Evolutionary conservation across 257 asterid genomes (phyloP).

Genomic region (Solanum etuberosum): DNA sequence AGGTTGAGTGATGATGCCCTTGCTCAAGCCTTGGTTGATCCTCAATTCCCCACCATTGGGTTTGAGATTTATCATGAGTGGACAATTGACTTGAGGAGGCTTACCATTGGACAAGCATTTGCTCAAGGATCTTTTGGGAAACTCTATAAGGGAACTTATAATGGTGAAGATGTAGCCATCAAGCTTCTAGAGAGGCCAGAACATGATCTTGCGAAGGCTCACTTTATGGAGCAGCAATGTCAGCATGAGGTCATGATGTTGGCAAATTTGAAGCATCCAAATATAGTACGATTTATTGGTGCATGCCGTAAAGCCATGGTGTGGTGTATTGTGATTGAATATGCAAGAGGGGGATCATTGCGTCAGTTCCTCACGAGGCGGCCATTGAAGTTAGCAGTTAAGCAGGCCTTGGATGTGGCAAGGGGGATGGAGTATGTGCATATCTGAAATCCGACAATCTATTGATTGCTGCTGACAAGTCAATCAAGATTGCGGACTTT

Average conservation of each 20-base stretch:
- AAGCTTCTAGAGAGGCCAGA: slow-evolving; percentile 92
- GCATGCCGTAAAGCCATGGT: slow-evolving; percentile 91
- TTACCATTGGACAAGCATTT: slow-evolving; percentile 87
- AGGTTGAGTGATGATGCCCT: slow-evolving; percentile 71
- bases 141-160: slow-evolving; percentile 78
- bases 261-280: slow-evolving; percentile 75
- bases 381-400: slow-evolving; percentile 84
- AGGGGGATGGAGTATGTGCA: slow-evolving; percentile 96
- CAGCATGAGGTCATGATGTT: slow-evolving; percentile 97
- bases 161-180: slow-evolving; percentile 90
- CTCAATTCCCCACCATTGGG: slow-evolving; percentile 73
- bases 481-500: slow-evolving; percentile 94
- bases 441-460: slow-evolving; percentile 90
- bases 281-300: slow-evolving; percentile 88
- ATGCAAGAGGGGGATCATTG: slow-evolving; percentile 93
- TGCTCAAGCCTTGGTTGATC: slow-evolving; percentile 85
- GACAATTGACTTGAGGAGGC: slow-evolving; percentile 89
- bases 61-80: slow-evolving; percentile 77
- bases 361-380: slow-evolving; percentile 75
- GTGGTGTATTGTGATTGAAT: slow-evolving; percentile 94
- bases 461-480: slow-evolving; percentile 77
- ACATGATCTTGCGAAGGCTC: slow-evolving; percentile 66
- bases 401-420: slow-evolving; percentile 96
- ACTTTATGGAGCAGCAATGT: slow-evolving; percentile 88
- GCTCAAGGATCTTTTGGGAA: slow-evolving; percentile 98